Evolutionary conservation across 2,329 filamentous ascomycete species (phyloP), one percentile per base, ranked within the genome.

Genomic region (Paracoccidioides lutzii): DNA sequence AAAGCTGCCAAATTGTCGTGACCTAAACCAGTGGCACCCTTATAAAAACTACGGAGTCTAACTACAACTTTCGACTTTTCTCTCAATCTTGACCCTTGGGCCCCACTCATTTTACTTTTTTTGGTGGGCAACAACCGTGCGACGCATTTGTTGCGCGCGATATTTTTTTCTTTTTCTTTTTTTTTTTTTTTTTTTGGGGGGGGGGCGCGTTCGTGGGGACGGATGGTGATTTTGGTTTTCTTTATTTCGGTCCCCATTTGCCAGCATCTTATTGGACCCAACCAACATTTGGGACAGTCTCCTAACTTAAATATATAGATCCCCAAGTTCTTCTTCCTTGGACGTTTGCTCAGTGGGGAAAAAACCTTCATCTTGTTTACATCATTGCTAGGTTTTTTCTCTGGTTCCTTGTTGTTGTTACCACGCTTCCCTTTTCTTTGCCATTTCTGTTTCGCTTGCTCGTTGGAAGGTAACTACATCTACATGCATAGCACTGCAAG

Each of bases 1-100:
- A 72, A 74, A 63, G 78, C 77, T 54, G 74, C 75, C 60, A 78
- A 77, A 66, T 69, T 77, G 28, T 67, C 63, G 58, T 69, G 48
- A 51, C 40, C 30, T 14, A 14, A 28, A 49, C 28, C 14, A 44
- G 42, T 15, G 15, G 14, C 32, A 14, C 41, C 22, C n/a, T 33
- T n/a, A 12, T 14, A 10, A 38, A n/a, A 3, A 3, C 15, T 41
- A n/a, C 9, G 28, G 22, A 42, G 15, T 37, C 22, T 22, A 22
- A 22, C 22, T 22, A 22, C 22, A 22, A 22, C 22, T 14, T 45
- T 44, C 37, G 9, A 32, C 7, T 40, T 52, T 54, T 43, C 43
- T 38, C 52, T 56, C 43, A 38, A 38, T 54, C 15, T 52, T 52
- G n/a, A 35, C 38, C 35, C 53, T 55, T 56, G 22, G 37, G 30